A percentile compares a stretch with the other conserved stretches of the same genome.
phyloP scores from a whole-genome alignment of 257 asterid species.

The Jacaranda copaia region DNA sequence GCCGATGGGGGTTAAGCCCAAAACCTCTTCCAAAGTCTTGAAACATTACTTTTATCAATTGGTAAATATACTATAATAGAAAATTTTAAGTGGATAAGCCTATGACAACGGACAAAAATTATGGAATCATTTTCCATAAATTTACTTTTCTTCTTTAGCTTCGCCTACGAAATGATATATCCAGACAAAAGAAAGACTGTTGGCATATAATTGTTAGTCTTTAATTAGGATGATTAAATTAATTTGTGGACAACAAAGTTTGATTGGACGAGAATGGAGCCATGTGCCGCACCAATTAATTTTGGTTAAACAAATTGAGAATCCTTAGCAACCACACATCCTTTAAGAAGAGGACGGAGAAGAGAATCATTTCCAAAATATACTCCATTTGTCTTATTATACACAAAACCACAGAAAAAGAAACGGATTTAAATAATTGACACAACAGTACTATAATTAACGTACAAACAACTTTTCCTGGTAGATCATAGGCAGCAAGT shows the following conservation, averaged over 20 bases:
- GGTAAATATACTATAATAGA: too few species aligned
- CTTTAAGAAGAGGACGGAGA: neutral
- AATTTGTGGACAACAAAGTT: neutral
- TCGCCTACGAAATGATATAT: neutral
- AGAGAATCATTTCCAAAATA: neutral
- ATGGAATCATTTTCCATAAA: too few species aligned
- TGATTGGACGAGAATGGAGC: neutral
- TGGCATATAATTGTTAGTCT: neutral
- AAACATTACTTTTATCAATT: too few species aligned
- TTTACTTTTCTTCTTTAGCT: neutral
- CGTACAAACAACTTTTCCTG: neutral
- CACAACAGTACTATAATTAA: neutral
- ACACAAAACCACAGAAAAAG: too few species aligned
- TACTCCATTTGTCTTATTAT: neutral
- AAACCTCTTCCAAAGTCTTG: too few species aligned
- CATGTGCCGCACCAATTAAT: neutral
- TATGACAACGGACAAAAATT: too few species aligned
- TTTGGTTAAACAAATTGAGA: neutral
- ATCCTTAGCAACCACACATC: neutral
- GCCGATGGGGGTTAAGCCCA: too few species aligned
- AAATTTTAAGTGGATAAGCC: too few species aligned
- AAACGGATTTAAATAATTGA: too few species aligned
- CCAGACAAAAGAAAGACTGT: neutral
- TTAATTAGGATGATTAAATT: neutral
- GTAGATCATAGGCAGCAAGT: constrained; percentile 1